These are phyloP conservation scores for Jackrogersella multiformis DNA, from an alignment of 495 filamentous ascomycete genomes.

Conservation along the genomic window DNA sequence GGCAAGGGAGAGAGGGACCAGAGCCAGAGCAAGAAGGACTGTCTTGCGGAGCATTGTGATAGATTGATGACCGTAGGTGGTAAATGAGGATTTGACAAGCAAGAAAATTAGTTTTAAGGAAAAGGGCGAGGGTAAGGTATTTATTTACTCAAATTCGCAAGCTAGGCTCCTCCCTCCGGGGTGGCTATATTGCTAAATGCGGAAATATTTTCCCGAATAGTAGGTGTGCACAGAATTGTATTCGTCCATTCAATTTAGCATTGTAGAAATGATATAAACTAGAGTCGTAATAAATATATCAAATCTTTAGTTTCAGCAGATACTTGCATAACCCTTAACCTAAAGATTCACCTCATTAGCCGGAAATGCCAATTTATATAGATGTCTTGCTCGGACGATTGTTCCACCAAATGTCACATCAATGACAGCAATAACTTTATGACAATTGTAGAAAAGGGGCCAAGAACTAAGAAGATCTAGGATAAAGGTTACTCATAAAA, in stretches of 20 bases:
- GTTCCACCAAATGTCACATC: no score
- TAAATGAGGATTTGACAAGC: constrained; percentile 8
- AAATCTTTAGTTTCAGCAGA: not conserved
- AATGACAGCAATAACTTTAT: no score
- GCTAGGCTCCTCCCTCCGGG: constrained; percentile 30
- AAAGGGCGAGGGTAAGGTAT: constrained; percentile 37
- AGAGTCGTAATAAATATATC: not conserved
- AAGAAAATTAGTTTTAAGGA: constrained; percentile 23
- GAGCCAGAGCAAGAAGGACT: constrained; percentile 57
- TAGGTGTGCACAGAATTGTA: not conserved
- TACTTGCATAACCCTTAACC: not conserved
- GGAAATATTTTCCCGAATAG: not conserved
- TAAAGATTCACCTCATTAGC: not conserved
- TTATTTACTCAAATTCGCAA: constrained; percentile 43
- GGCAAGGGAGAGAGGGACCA: constrained; percentile 56
- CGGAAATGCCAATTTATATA: not conserved
- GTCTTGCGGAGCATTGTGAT: constrained; percentile 56
- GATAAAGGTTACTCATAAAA: not conserved
- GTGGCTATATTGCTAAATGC: constrained; percentile 9
- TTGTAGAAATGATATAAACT: not conserved
- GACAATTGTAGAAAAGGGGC: no score
- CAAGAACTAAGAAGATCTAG: no score
- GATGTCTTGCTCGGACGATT: no score
- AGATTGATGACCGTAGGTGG: constrained; percentile 21
- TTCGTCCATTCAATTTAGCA: not conserved